phyloP scores from a whole-genome alignment of 768 basidiomycete genomes.

The Russula dissimulans region DNA sequence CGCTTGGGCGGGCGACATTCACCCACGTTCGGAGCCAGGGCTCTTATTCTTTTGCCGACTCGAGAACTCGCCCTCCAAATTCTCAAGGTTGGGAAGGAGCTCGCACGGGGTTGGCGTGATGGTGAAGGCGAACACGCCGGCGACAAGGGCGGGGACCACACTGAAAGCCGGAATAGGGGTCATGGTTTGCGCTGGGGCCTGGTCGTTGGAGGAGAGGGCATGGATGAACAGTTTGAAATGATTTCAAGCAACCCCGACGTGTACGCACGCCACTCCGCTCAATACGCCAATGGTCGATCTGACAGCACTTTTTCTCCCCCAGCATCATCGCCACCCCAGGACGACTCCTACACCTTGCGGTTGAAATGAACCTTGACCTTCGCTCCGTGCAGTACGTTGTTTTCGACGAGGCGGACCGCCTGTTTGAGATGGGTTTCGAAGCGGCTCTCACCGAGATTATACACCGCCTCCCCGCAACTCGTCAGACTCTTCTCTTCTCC shows the following conservation, averaged over 20 bases:
- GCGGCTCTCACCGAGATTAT: slow-evolving; percentile 87
- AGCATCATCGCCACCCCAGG: slow-evolving; percentile 98
- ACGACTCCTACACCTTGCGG: slow-evolving; percentile 88
- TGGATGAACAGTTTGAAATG: slow-evolving; percentile 96
- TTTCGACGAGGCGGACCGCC: slow-evolving; percentile 96
- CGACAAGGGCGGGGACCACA: slow-evolving; percentile 43
- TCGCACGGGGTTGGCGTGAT: slow-evolving; percentile 71
- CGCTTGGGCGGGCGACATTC: slow-evolving; percentile 76
- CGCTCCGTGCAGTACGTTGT: slow-evolving; percentile 83
- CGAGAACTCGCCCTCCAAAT: slow-evolving; percentile 93
- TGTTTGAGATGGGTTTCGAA: slow-evolving; percentile 98
- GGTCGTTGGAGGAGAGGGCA: slow-evolving; percentile 88
- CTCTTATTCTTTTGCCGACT: slow-evolving; percentile 82
- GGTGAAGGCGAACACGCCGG: slow-evolving; percentile 63
- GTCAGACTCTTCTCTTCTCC: slow-evolving; percentile 93
- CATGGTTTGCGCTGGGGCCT: slow-evolving; percentile 81
- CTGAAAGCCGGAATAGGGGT: slow-evolving; percentile 45
- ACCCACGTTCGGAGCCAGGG: slow-evolving; percentile 72
- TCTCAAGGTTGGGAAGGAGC: slow-evolving; percentile 87
- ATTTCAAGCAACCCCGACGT: slow-evolving; percentile 91
- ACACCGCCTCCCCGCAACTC: slow-evolving; percentile 71
- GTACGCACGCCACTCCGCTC: slow-evolving; percentile 40
- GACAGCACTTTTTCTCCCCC: neutral
- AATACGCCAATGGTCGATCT: neutral
- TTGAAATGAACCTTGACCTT: slow-evolving; percentile 94